A percentile compares a stretch with the other conserved stretches of the same genome.
Conservation (phyloP, 345 rosid species). For the Lepidium africanum region DNA sequence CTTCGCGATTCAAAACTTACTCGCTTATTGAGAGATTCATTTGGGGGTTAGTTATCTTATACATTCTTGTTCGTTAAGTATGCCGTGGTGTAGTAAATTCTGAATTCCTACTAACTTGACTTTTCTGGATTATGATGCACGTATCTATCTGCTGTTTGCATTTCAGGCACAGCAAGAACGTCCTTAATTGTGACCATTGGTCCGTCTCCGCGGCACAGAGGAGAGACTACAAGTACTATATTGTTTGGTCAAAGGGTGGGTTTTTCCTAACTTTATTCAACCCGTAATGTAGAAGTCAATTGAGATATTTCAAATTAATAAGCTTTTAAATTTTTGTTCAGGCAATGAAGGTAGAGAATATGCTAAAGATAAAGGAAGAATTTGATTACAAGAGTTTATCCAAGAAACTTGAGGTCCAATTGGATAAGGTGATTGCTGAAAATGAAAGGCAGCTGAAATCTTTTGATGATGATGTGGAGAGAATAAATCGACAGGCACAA, state of each 20-base stretch:
- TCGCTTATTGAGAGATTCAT: slow-evolving; percentile 76
- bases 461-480: slow-evolving; percentile 82
- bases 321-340: slow-evolving; percentile 16
- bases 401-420: slow-evolving; percentile 79
- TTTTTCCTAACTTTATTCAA: slow-evolving; percentile 5
- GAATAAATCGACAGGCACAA: slow-evolving; percentile 65
- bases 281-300: not conserved
- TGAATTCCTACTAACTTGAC: not conserved
- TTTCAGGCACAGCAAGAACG: slow-evolving; percentile 80
- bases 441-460: slow-evolving; percentile 91
- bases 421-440: slow-evolving; percentile 89
- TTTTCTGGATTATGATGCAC: not conserved
- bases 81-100: not conserved
- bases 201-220: slow-evolving; percentile 85
- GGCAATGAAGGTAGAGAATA: slow-evolving; percentile 99
- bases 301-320: not conserved
- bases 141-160: not conserved
- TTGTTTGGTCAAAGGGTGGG: slow-evolving; percentile 87
- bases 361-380: slow-evolving; percentile 97
- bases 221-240: slow-evolving; percentile 87
- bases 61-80: not conserved
- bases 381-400: slow-evolving; percentile 98
- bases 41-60: slow-evolving; percentile 59
- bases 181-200: slow-evolving; percentile 79
- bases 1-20: slow-evolving; percentile 91